Conservation (phyloP, 371 early-diverging fungal species). For the Basidiobolus meristosporus region DNA sequence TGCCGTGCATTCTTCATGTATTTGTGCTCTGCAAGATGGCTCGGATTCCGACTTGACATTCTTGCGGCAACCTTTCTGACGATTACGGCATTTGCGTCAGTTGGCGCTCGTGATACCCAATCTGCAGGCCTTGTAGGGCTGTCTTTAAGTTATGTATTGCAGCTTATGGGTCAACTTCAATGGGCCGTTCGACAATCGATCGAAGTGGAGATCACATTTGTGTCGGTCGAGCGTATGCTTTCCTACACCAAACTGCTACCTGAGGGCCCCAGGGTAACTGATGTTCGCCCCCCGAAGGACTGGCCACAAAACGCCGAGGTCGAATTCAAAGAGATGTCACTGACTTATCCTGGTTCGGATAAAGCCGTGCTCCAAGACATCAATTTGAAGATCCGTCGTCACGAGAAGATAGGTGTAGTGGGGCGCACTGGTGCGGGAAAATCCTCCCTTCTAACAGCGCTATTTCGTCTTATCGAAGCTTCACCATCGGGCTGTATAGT, state of each 20-base stretch:
- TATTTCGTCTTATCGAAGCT: constrained; percentile 86
- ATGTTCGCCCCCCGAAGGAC: constrained; percentile 8
- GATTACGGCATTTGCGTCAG: constrained; percentile 14
- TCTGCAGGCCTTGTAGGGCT: constrained; percentile 11
- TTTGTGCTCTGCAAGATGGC: constrained; percentile 17
- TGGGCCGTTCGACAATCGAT: constrained; percentile 16
- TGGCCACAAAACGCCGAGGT: constrained; percentile 44
- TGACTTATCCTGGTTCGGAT: constrained; percentile 37
- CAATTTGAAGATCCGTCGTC: constrained; percentile 23
- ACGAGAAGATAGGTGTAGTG: constrained; percentile 74
- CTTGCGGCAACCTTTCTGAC: constrained; percentile 18
- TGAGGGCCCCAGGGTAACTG: constrained; percentile 4
- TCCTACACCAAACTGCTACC: constrained; percentile 18
- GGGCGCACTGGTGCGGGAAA: constrained; percentile 93
- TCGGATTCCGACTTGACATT: constrained; percentile 19
- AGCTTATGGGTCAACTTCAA: constrained; percentile 14
- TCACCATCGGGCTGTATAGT: constrained; percentile 28
- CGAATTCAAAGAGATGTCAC: constrained; percentile 29
- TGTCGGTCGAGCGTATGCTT: constrained; percentile 21
- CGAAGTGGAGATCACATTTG: constrained; percentile 17
- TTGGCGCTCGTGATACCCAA: constrained; percentile 9
- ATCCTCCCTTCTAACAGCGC: constrained; percentile 57
- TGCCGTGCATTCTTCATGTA: constrained; percentile 19
- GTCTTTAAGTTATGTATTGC: constrained; percentile 14
- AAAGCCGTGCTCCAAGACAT: constrained; percentile 38